Evolutionary conservation across 495 filamentous ascomycete species (phyloP).

Genomic region (Astrothelium subdiscretum): DNA sequence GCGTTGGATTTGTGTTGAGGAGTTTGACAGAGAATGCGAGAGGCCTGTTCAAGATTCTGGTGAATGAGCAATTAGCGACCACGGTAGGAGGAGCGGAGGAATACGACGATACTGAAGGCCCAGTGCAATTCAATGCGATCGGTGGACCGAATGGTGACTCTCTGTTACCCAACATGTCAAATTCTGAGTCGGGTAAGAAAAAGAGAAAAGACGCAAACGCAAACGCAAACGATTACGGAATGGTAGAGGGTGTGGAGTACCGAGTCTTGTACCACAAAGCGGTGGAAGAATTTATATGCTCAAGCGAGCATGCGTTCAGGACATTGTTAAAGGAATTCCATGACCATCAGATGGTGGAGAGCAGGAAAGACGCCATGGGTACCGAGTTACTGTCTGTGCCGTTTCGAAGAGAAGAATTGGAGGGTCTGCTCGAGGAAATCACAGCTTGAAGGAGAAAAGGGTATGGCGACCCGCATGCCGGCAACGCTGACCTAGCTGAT

Average conservation of each 20-base stretch:
- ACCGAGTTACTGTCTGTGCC: slow-evolving; percentile 79
- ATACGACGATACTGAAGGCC: slow-evolving; percentile 15
- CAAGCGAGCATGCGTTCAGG: slow-evolving; percentile 89
- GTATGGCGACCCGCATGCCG: no score
- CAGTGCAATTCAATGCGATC: slow-evolving; percentile 11
- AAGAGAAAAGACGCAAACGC: slow-evolving; percentile 2
- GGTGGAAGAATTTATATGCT: slow-evolving; percentile 91
- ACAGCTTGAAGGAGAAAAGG: background rate
- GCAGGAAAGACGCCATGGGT: slow-evolving; percentile 70
- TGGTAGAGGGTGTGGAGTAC: slow-evolving; percentile 62
- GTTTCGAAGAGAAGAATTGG: slow-evolving; percentile 78
- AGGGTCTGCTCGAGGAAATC: slow-evolving; percentile 70
- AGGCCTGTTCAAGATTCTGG: slow-evolving; percentile 68
- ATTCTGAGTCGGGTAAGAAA: slow-evolving; percentile 2
- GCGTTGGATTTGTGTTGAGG: slow-evolving; percentile 80
- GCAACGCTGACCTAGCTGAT: no score
- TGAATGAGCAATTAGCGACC: slow-evolving; percentile 70
- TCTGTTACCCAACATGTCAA: slow-evolving; percentile 10
- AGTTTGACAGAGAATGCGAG: slow-evolving; percentile 86
- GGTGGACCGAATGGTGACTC: slow-evolving; percentile 21
- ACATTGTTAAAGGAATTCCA: slow-evolving; percentile 93
- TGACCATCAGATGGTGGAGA: slow-evolving; percentile 92
- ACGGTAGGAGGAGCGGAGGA: slow-evolving; percentile 36
- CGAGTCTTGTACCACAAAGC: slow-evolving; percentile 85
- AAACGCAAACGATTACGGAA: no score